These are phyloP conservation scores for Skeletonema grethae DNA, from an alignment of 108 stramenopile genomes.

Conservation along the genomic window DNA sequence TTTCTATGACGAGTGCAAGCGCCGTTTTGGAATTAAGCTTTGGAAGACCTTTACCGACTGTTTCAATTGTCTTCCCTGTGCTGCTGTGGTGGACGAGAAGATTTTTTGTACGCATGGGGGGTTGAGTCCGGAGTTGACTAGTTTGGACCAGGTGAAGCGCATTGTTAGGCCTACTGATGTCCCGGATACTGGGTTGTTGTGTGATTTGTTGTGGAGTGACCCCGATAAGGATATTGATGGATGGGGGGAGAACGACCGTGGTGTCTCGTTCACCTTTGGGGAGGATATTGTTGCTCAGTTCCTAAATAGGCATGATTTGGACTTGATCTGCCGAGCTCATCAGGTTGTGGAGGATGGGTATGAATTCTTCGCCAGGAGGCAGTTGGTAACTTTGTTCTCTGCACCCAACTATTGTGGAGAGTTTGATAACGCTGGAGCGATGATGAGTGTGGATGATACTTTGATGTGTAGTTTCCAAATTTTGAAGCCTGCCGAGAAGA, in stretches of 20 bases:
- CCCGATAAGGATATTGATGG: constrained; percentile 99
- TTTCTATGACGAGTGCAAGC: constrained; percentile 99
- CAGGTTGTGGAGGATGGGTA: constrained; percentile 99
- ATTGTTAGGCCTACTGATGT: constrained; percentile 98
- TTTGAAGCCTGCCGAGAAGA: constrained; percentile 99
- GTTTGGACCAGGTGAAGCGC: constrained; percentile 96
- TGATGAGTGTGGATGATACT: constrained; percentile 99
- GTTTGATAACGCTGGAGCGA: constrained; percentile 99
- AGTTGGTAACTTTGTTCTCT: constrained; percentile 98
- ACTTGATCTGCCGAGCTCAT: constrained; percentile 99
- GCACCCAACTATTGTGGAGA: constrained; percentile 99
- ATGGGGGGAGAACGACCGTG: constrained; percentile 99
- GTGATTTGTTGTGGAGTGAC: constrained; percentile 99
- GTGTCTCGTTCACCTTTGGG: constrained; percentile 99
- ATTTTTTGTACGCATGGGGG: constrained; percentile 99
- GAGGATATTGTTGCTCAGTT: constrained; percentile 99
- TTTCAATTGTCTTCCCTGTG: constrained; percentile 99
- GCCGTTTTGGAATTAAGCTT: constrained; percentile 97
- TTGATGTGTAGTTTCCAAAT: constrained; percentile 99
- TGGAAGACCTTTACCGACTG: constrained; percentile 99
- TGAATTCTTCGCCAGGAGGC: constrained; percentile 99
- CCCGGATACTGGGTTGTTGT: constrained; percentile 98
- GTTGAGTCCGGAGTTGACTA: constrained; percentile 94
- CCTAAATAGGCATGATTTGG: constrained; percentile 96
- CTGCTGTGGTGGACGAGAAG: constrained; percentile 99